Base-by-base conservation (phyloP, 2,329 filamentous ascomycete genomes). In the Xylariaceae sp. region DNA sequence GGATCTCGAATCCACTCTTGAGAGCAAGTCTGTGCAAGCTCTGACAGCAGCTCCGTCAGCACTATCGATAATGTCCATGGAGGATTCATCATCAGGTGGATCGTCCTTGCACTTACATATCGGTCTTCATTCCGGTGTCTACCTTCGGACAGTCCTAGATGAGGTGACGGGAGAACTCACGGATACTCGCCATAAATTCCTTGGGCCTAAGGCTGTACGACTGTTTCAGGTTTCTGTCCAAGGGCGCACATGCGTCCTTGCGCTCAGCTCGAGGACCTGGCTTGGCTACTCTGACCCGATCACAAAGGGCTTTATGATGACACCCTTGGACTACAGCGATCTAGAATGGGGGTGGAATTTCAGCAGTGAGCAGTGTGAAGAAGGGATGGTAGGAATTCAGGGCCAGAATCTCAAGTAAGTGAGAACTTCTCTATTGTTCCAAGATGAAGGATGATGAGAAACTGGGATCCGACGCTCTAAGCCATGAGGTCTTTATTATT, bases 281-380 rank as follows among this genome's bases (percentile, higher is more conserved):
- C 81, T 99, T 3, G 93, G 93, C 43, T 98, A 98, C 71, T 89
- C 92, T 0, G 91, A 98, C 67, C 87, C 90, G 1, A 88, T 93
- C 57, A 93, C 89, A 2, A 91, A 90, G 69, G 88, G 88, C 40
- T 96, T 97, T 68, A 91, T 96, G 75, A 87, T 98, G 64, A 97
- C 93, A 1, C 95, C 96, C 0, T 77, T 99, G 26, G 91, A 90
- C 72, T 97, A 96, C 68, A 87, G 89, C 50, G 87, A 89, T 41
- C 83, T 99, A 23, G 92, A 96, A 73, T 97, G 91, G 81, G 93
- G 90, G 2, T 96, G 93, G 89, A 96, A 95, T 67, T 98, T 99
- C 71, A 93, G 90, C 73, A 96, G 93, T 70, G 91, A 96, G 71
- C 90, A 96, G 73, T 96, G 93, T 67, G 87, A 89, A 43, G 90